These are phyloP conservation scores for Fimicolochytrium jonesii DNA, from an alignment of 192 early-diverging fungal species.

Conservation along the genomic window DNA sequence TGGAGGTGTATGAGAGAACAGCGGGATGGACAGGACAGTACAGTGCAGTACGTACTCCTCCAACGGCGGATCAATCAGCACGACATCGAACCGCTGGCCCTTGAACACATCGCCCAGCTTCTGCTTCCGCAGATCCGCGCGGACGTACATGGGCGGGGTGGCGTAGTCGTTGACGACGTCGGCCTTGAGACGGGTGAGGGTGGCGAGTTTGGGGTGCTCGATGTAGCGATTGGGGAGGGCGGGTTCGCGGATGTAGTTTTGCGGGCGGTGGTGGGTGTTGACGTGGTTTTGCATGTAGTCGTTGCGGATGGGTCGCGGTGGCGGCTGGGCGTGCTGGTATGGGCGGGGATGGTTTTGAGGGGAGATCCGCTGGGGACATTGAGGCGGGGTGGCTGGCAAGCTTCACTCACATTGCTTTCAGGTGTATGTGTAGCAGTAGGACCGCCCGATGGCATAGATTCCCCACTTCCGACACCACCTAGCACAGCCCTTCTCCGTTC, in stretches of 20 bases:
- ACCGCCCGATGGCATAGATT: too few relatives aligned
- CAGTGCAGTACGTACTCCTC: conserved; percentile 41
- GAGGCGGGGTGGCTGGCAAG: too few relatives aligned
- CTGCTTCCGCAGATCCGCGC: conserved; percentile 40
- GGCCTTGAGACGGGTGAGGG: conserved; percentile 44
- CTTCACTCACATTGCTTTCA: too few relatives aligned
- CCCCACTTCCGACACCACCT: too few relatives aligned
- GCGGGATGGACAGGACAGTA: too few relatives aligned
- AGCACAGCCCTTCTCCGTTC: too few relatives aligned
- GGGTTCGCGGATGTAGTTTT: conserved; percentile 58
- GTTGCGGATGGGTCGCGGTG: too few relatives aligned
- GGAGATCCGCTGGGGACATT: too few relatives aligned
- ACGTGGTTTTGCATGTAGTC: conserved; percentile 59
- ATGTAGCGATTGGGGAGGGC: conserved; percentile 44
- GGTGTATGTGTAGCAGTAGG: too few relatives aligned
- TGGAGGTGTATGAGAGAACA: too few relatives aligned
- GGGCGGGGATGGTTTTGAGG: too few relatives aligned
- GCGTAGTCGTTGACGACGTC: conserved; percentile 32
- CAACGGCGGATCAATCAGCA: conserved; percentile 58
- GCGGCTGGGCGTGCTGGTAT: too few relatives aligned
- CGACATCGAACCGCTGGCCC: conserved; percentile 54
- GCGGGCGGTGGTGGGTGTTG: conserved; percentile 46
- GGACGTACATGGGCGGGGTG: conserved; percentile 43
- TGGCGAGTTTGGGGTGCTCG: conserved; percentile 58
- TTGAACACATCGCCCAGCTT: background rate